Base-by-base conservation (phyloP, 2,329 filamentous ascomycete genomes). In the Aschersonia sp. region DNA sequence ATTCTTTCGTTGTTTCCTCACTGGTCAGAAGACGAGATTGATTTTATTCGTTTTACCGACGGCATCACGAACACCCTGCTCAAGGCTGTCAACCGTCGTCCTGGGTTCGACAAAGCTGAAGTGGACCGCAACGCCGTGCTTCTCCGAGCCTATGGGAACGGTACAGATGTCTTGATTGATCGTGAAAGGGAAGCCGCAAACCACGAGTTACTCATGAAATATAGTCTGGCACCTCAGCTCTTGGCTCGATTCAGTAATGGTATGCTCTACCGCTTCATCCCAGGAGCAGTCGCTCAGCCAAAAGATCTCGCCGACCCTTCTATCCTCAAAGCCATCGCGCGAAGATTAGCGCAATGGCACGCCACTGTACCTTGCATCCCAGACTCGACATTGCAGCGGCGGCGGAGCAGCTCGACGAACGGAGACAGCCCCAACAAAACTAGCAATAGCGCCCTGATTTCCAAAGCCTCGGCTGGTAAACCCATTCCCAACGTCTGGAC, bases 21-120 rank as follows among this genome's bases (percentile, higher is more conserved):
- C 57, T 98, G 92, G 92, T 75, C 80, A 55, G 74, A 76, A 45
- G 71, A 77, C 38, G 79, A 82, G 54, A 75, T 98, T 57, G 82
- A 92, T 59, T 87, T 97, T 61, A 75, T 88, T 55, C 83, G 85
- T 54, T 98, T 97, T 71, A 98, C 89, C 40, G 92, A 98, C 60
- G 92, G 92, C 61, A 98, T 97, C 68, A 98, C 92, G 55, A 98
- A 98, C 68, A 97, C 89, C 45, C 71, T 91, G 45, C 73, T 89
- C 53, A 89, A 89, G 64, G 81, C 82, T n/a, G 68, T 85, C 60
- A 86, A 87, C 62, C 77, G 73, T 55, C 73, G 72, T 30, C 63
- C 70, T 1, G 86, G 85, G 45, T 72, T 84, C 54, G 82, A 85
- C 46, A 77, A 84, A 57, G 52, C 59, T n/a, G 79, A 89, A 47